Evolutionary conservation across 1,284 basidiomycete genomes (phyloP).

Genomic region (Boletus subluridellus): DNA sequence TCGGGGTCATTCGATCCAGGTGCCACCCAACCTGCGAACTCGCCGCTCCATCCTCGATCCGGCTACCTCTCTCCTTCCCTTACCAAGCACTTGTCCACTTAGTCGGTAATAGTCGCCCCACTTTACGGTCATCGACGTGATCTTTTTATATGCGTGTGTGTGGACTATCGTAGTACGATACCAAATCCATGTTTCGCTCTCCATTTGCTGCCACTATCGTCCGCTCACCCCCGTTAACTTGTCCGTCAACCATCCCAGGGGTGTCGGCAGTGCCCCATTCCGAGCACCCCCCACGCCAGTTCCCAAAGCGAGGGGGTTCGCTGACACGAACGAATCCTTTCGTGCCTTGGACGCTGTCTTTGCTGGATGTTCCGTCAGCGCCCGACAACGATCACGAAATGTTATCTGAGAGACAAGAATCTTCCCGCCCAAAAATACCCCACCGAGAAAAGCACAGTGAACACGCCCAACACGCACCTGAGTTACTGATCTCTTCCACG

Average conservation of each 20-base stretch:
- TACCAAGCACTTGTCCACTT: background rate
- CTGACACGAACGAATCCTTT: slow-evolving; percentile 69
- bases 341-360: slow-evolving; percentile 64
- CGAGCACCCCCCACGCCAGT: slow-evolving; percentile 55
- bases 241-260: slow-evolving; percentile 76
- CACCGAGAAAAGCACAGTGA: background rate
- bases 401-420: slow-evolving; percentile 1
- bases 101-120: background rate
- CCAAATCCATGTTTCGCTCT: background rate
- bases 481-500: slow-evolving; percentile 82
- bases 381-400: background rate
- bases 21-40: background rate
- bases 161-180: slow-evolving; percentile 2
- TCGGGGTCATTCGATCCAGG: background rate
- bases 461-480: slow-evolving; percentile 49
- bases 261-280: slow-evolving; percentile 60
- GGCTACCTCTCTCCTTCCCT: background rate
- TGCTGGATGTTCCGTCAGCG: slow-evolving; percentile 42
- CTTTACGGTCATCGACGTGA: background rate
- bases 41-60: background rate
- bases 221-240: slow-evolving; percentile 57
- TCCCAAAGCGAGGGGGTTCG: slow-evolving; percentile 73
- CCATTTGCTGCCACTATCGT: slow-evolving; percentile 11
- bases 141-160: slow-evolving; percentile 1
- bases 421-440: background rate